Evolutionary conservation across 345 rosid species (phyloP).

Genomic region (Salix exigua): DNA sequence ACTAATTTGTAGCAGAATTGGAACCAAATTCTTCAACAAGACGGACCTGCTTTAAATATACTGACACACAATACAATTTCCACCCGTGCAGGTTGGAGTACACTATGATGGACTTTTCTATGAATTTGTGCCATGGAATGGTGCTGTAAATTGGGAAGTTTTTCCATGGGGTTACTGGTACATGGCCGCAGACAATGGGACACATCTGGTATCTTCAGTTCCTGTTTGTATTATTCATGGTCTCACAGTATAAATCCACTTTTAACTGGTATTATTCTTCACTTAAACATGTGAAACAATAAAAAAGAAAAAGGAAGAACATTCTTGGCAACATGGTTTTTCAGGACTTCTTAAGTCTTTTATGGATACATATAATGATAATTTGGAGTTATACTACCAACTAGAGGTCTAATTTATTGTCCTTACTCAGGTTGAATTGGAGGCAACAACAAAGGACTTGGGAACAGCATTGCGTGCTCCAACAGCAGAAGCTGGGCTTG

Average conservation of each 20-base stretch:
- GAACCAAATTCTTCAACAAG: too few species aligned
- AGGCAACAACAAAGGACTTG: conserved; percentile 61
- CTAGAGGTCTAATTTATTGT: background rate
- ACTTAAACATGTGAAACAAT: background rate
- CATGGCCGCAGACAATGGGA: conserved; percentile 67
- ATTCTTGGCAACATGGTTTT: background rate
- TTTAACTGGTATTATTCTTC: background rate
- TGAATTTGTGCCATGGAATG: conserved; percentile 96
- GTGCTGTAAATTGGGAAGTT: conserved; percentile 58
- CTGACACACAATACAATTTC: background rate
- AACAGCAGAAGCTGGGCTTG: conserved; percentile 69
- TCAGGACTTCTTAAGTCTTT: background rate
- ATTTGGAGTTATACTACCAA: background rate
- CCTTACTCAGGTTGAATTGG: conserved; percentile 63
- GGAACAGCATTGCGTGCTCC: conserved; percentile 95
- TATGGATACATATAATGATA: background rate
- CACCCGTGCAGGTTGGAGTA: conserved; percentile 71
- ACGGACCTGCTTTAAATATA: background rate
- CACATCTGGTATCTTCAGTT: conserved; percentile 49
- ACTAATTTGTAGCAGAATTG: too few species aligned
- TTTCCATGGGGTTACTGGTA: conserved; percentile 84
- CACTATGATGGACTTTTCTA: conserved; percentile 73
- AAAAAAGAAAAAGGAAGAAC: background rate
- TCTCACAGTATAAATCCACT: background rate
- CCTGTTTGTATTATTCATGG: background rate